These are phyloP conservation scores for Scedosporium boydii DNA, from an alignment of 2,329 filamentous ascomycete genomes.

Conservation along the genomic window DNA sequence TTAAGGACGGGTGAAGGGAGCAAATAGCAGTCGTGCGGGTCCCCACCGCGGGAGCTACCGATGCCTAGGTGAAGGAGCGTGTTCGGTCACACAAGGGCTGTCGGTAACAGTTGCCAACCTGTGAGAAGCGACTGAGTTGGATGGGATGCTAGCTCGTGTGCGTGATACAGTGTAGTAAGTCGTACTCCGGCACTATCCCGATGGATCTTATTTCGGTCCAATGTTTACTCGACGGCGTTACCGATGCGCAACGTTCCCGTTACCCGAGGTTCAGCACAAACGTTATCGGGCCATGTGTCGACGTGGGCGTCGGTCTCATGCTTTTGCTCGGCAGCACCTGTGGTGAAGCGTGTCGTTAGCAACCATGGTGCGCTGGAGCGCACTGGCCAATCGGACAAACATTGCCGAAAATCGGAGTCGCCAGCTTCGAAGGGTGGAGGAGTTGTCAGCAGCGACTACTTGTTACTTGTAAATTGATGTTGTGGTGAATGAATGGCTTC, in stretches of 20 bases:
- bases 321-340: too few relatives aligned
- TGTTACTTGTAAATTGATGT: too few relatives aligned
- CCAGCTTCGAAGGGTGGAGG: not conserved
- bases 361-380: not conserved
- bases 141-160: too few relatives aligned
- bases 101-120: not conserved
- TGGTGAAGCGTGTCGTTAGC: not conserved
- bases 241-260: not conserved
- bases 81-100: not conserved
- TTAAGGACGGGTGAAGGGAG: not conserved
- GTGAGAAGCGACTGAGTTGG: not conserved
- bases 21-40: not conserved
- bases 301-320: not conserved
- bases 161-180: too few relatives aligned
- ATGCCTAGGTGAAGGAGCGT: not conserved
- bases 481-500: not conserved
- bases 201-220: not conserved
- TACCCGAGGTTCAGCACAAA: slow-evolving; percentile 3
- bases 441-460: too few relatives aligned
- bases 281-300: not conserved
- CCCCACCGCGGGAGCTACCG: not conserved
- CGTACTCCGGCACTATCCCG: too few relatives aligned
- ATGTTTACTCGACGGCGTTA: not conserved
- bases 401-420: not conserved
- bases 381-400: not conserved